These are phyloP conservation scores for Kwoniella shandongensis DNA, from an alignment of 768 basidiomycete species.

Conservation along the genomic window DNA sequence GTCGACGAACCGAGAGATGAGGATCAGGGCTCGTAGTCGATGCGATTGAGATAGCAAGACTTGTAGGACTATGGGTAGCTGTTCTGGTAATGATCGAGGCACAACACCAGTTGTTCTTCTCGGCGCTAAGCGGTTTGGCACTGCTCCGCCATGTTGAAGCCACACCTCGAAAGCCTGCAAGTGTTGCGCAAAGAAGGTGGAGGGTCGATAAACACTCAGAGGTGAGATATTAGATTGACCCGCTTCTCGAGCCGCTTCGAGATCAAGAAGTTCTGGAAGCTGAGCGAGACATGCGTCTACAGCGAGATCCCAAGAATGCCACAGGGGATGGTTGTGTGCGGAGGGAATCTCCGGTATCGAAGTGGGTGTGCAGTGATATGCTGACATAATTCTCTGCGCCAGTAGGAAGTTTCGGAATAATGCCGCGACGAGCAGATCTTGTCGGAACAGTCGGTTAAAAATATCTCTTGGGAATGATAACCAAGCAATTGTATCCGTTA, in stretches of 20 bases:
- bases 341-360: conserved; percentile 86
- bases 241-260: conserved; percentile 38
- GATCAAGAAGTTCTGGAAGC: conserved; percentile 69
- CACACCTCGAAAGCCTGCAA: conserved; percentile 97
- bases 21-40: conserved; percentile 88
- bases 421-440: conserved; percentile 92
- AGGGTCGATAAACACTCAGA: conserved; percentile 66
- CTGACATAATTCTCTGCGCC: conserved; percentile 96
- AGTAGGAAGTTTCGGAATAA: conserved; percentile 96
- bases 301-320: conserved; percentile 97
- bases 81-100: conserved; percentile 87
- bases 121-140: conserved; percentile 50
- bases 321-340: conserved; percentile 94
- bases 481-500: conserved; percentile 99
- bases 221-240: conserved; percentile 35
- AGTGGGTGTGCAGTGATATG: conserved; percentile 94
- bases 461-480: conserved; percentile 90
- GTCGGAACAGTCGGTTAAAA: conserved; percentile 90
- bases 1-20: conserved; percentile 95
- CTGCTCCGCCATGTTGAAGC: conserved; percentile 78
- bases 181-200: conserved; percentile 92
- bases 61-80: conserved; percentile 95
- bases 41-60: conserved; percentile 95
- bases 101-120: conserved; percentile 37
- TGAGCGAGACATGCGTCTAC: conserved; percentile 91